Evolutionary conservation across 345 rosid species (phyloP).

Genomic region (Dipteronia dyeriana): DNA sequence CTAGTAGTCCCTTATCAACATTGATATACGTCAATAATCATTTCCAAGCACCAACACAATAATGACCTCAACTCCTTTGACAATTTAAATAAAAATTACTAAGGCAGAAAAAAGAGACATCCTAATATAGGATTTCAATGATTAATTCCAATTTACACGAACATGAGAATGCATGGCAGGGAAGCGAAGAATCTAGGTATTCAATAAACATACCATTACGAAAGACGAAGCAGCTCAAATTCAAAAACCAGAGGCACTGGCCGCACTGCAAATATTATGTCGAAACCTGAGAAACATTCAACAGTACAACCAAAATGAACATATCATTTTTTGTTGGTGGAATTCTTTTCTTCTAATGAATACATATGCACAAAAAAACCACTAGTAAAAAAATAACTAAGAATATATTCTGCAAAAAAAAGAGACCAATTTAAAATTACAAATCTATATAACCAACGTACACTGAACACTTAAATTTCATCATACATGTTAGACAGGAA

Average conservation of each 20-base stretch:
- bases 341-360: too few relatives aligned
- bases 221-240: constrained; percentile 2
- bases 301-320: background rate
- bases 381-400: too few relatives aligned
- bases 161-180: background rate
- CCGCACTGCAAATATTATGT: background rate
- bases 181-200: background rate
- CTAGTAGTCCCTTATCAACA: background rate
- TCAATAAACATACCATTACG: constrained; percentile 21
- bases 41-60: background rate
- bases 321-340: background rate
- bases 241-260: background rate
- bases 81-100: background rate
- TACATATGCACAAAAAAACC: background rate
- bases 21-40: background rate
- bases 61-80: background rate
- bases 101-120: background rate
- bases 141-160: background rate
- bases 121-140: background rate
- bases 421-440: background rate
- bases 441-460: background rate
- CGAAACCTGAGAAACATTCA: constrained; percentile 14
- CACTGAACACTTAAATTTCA: background rate
- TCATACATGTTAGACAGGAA: background rate
- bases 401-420: background rate